Conservation (phyloP, 1,139 yeast genomes). For the Pichia sp. region DNA sequence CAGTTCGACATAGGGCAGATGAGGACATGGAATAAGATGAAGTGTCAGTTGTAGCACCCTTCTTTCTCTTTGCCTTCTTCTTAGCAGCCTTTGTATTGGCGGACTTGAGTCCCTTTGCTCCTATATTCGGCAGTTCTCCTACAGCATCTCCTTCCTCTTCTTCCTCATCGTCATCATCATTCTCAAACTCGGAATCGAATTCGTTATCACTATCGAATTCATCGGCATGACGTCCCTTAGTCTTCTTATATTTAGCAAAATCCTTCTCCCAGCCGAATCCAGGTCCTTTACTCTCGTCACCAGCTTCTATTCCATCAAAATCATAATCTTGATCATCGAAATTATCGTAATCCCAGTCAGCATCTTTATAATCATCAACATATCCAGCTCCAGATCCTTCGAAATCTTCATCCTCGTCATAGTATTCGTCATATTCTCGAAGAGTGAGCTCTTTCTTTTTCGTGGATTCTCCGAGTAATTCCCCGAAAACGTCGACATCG, state of each 20-base stretch:
- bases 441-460: slow-evolving; percentile 31
- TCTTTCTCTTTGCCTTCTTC: slow-evolving; percentile 60
- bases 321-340: slow-evolving; percentile 42
- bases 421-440: slow-evolving; percentile 36
- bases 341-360: slow-evolving; percentile 53
- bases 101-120: slow-evolving; percentile 17
- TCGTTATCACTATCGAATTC: slow-evolving; percentile 72
- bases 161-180: slow-evolving; percentile 35
- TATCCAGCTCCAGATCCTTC: too few species aligned
- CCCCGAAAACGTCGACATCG: slow-evolving; percentile 44
- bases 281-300: slow-evolving; percentile 22
- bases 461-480: slow-evolving; percentile 31
- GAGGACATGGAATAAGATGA: slow-evolving; percentile 93
- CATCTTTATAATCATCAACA: slow-evolving; percentile 30
- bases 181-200: slow-evolving; percentile 30
- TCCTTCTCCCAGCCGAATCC: slow-evolving; percentile 80
- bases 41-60: slow-evolving; percentile 85
- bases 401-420: slow-evolving; percentile 29
- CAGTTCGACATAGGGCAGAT: slow-evolving; percentile 83
- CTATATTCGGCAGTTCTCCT: slow-evolving; percentile 49
- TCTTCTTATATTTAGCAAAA: slow-evolving; percentile 66
- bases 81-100: slow-evolving; percentile 26
- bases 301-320: slow-evolving; percentile 32
- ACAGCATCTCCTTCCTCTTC: slow-evolving; percentile 40
- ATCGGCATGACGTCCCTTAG: slow-evolving; percentile 35